Evolutionary conservation across 192 early-diverging fungal species (phyloP).

Genomic region (Coemansia pectinata): DNA sequence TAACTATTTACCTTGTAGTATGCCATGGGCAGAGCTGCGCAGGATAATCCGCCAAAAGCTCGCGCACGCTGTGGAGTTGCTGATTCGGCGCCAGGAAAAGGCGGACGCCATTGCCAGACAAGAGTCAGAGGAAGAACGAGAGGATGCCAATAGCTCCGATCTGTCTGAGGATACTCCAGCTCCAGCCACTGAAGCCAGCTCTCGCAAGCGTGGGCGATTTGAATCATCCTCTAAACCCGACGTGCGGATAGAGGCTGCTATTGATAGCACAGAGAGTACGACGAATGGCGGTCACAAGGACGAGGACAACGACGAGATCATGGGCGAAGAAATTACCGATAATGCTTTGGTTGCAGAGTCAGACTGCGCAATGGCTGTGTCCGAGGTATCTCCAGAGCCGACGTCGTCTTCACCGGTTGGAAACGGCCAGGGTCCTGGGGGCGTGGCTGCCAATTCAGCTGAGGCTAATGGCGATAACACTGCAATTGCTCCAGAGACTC

Average conservation of each 20-base stretch:
- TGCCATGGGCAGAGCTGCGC: slow-evolving; percentile 42
- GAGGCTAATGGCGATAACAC: neutral
- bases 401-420: neutral
- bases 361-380: neutral
- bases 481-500: neutral
- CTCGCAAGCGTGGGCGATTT: neutral
- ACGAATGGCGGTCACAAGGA: slow-evolving; percentile 1
- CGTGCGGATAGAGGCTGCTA: neutral
- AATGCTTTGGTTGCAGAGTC: neutral
- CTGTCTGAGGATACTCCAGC: slow-evolving; percentile 6
- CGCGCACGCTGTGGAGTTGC: slow-evolving; percentile 28
- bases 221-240: neutral
- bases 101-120: slow-evolving; percentile 1
- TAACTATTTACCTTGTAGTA: slow-evolving; percentile 11
- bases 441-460: neutral
- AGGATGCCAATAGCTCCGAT: slow-evolving; percentile 7
- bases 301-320: slow-evolving; percentile 1
- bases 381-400: neutral
- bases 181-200: neutral
- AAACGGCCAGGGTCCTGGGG: neutral
- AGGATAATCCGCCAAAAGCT: slow-evolving; percentile 41
- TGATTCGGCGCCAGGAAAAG: slow-evolving; percentile 10
- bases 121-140: neutral
- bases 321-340: neutral
- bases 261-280: neutral